Conservation (phyloP, 2,329 filamentous ascomycete species). For the Calcarisporium arbuscula region DNA sequence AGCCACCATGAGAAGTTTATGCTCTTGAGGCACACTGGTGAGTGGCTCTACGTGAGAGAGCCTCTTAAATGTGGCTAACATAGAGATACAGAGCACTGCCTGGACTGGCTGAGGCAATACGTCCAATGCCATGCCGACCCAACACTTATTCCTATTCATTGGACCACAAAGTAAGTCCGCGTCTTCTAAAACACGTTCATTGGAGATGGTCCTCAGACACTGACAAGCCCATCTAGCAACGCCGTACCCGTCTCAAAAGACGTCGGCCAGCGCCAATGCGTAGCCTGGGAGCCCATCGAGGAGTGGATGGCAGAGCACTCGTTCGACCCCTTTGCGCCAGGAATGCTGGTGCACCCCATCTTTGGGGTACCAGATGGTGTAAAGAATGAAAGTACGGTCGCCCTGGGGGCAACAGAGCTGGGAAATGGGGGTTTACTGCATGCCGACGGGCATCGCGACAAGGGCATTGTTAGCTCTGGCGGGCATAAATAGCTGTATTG, state of each 20-base stretch:
- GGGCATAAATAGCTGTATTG: no score
- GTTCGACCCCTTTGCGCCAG: conserved; percentile 1
- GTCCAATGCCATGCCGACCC: conserved; percentile 4
- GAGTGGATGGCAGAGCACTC: conserved; percentile 4
- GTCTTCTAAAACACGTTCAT: background rate
- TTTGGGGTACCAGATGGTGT: background rate
- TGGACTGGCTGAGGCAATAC: conserved; percentile 4
- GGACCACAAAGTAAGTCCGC: conserved; percentile 2
- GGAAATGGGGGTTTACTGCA: no score
- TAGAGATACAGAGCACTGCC: conserved; percentile 4
- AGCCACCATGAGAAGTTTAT: background rate
- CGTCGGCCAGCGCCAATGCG: conserved; percentile 1
- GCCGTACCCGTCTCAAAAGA: background rate
- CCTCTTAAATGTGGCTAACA: no score
- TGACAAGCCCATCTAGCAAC: background rate
- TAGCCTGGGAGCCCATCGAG: conserved; percentile 2
- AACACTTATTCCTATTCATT: conserved; percentile 3
- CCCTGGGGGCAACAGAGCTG: no score
- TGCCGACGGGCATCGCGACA: no score
- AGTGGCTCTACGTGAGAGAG: no score
- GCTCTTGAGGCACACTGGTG: conserved; percentile 1
- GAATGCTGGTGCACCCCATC: conserved; percentile 1
- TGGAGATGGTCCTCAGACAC: background rate
- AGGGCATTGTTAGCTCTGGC: no score
- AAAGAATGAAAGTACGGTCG: no score